Percentiles rank a stretch among this genome's conserved stretches.
These are phyloP conservation scores for Zygosaccharomyces pseudorouxii DNA, from an alignment of 805 yeast species.

Conservation along the genomic window DNA sequence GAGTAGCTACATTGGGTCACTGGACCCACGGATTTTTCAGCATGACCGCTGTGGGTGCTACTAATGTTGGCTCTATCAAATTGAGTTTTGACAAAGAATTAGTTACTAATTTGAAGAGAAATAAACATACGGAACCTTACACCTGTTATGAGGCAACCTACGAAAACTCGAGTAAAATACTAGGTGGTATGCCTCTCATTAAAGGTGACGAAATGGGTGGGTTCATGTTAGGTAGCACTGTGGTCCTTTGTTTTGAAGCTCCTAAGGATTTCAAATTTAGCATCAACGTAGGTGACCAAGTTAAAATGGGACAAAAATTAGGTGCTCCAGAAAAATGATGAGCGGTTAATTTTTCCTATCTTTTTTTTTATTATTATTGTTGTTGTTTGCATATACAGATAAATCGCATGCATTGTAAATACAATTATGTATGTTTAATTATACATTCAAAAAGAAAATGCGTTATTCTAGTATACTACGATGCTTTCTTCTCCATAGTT, in stretches of 20 bases:
- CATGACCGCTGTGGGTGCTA: constrained; percentile 99
- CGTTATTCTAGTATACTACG: constrained; percentile 2
- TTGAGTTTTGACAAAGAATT: constrained; percentile 88
- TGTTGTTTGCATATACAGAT: constrained; percentile 3
- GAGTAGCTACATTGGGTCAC: constrained; percentile 90
- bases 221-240: constrained; percentile 90
- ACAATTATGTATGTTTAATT: not conserved
- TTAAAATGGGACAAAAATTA: constrained; percentile 78
- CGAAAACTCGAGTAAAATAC: constrained; percentile 62
- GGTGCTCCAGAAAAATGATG: constrained; percentile 39
- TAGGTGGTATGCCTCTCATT: constrained; percentile 82
- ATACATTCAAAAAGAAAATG: not conserved
- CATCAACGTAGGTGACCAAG: constrained; percentile 66
- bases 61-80: constrained; percentile 93
- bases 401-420: constrained; percentile 1
- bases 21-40: constrained; percentile 97
- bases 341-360: not conserved
- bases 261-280: constrained; percentile 73
- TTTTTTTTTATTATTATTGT: not conserved
- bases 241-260: constrained; percentile 95
- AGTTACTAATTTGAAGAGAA: constrained; percentile 66
- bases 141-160: constrained; percentile 95
- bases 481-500: constrained; percentile 26
- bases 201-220: constrained; percentile 98
- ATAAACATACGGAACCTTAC: constrained; percentile 51